Conservation (phyloP, 169 alveolate genomes). For the Plasmodium inui region DNA sequence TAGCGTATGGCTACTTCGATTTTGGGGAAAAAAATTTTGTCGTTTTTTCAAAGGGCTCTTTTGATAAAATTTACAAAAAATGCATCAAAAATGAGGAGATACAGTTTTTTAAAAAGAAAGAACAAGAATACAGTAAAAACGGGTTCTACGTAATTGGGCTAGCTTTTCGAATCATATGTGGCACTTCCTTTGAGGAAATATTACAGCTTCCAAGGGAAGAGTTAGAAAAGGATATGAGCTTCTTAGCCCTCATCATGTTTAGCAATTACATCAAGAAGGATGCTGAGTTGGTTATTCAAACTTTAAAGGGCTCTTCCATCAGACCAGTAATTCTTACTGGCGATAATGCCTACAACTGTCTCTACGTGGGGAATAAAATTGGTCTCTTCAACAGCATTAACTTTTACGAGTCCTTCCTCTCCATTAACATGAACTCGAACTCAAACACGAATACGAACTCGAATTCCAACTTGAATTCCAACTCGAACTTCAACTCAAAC, state of each 20-base stretch:
- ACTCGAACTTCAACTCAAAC: background rate
- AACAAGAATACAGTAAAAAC: slow-evolving; percentile 74
- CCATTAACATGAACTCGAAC: slow-evolving; percentile 26
- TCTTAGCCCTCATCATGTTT: slow-evolving; percentile 81
- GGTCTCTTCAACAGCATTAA: slow-evolving; percentile 76
- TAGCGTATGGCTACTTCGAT: slow-evolving; percentile 57
- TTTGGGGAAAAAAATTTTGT: slow-evolving; percentile 22
- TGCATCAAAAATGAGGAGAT: slow-evolving; percentile 56
- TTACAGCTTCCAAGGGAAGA: slow-evolving; percentile 59
- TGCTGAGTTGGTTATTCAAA: slow-evolving; percentile 77
- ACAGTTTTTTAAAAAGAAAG: slow-evolving; percentile 56
- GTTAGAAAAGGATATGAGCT: slow-evolving; percentile 80
- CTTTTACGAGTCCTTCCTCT: slow-evolving; percentile 44
- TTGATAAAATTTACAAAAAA: slow-evolving; percentile 55
- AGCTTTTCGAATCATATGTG: slow-evolving; percentile 65
- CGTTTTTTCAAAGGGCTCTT: slow-evolving; percentile 75
- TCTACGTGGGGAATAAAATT: slow-evolving; percentile 81
- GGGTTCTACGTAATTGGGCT: slow-evolving; percentile 73
- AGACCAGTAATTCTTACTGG: slow-evolving; percentile 87
- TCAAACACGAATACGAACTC: background rate
- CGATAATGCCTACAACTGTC: slow-evolving; percentile 84
- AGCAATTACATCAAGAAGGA: slow-evolving; percentile 82
- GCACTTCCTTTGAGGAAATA: slow-evolving; percentile 1
- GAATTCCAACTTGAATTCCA: slow-evolving; percentile 1
- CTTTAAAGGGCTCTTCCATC: slow-evolving; percentile 80